These are phyloP conservation scores for Candida maesae DNA, from an alignment of 805 yeast genomes.

Conservation along the genomic window DNA sequence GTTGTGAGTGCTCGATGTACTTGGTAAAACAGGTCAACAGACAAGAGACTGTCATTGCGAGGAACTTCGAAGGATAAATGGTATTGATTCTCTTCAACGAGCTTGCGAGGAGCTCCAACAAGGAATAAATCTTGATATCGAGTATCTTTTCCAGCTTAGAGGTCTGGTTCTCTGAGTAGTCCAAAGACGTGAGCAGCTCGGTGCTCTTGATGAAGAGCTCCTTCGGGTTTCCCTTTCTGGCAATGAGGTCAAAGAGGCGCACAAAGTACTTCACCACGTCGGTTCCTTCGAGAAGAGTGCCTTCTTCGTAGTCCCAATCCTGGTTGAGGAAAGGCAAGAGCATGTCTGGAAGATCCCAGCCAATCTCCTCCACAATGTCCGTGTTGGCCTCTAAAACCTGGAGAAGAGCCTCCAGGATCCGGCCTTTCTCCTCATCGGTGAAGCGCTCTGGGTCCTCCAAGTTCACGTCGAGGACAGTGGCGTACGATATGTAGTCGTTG, in stretches of 20 bases:
- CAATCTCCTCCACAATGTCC: conserved; percentile 59
- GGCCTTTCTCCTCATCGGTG: conserved; percentile 45
- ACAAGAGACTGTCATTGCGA: conserved; percentile 63
- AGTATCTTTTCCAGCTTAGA: conserved; percentile 14
- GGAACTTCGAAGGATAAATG: conserved; percentile 72
- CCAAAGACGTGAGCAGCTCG: conserved; percentile 51
- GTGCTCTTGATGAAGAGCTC: conserved; percentile 70
- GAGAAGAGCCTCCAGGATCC: conserved; percentile 43
- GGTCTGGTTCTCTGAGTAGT: conserved; percentile 7
- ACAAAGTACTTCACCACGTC: conserved; percentile 27
- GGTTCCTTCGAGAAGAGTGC: conserved; percentile 31
- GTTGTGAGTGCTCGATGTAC: conserved; percentile 34
- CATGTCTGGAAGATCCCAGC: conserved; percentile 88
- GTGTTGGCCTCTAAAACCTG: conserved; percentile 42
- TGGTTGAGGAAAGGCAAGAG: conserved; percentile 50
- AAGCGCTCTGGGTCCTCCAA: conserved; percentile 46
- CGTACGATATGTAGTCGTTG: conserved; percentile 63
- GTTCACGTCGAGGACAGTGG: conserved; percentile 67
- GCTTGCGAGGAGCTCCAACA: conserved; percentile 60
- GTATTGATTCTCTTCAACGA: conserved; percentile 62
- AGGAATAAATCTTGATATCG: conserved; percentile 54
- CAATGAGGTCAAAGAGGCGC: conserved; percentile 57
- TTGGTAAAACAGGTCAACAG: conserved; percentile 47
- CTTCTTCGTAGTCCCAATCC: conserved; percentile 38
- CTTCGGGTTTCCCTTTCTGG: conserved; percentile 72